Percentiles rank a stretch among this genome's conserved stretches.
phyloP scores from a whole-genome alignment of 495 filamentous ascomycete genomes.

The Barbatosphaeria neglecta region DNA sequence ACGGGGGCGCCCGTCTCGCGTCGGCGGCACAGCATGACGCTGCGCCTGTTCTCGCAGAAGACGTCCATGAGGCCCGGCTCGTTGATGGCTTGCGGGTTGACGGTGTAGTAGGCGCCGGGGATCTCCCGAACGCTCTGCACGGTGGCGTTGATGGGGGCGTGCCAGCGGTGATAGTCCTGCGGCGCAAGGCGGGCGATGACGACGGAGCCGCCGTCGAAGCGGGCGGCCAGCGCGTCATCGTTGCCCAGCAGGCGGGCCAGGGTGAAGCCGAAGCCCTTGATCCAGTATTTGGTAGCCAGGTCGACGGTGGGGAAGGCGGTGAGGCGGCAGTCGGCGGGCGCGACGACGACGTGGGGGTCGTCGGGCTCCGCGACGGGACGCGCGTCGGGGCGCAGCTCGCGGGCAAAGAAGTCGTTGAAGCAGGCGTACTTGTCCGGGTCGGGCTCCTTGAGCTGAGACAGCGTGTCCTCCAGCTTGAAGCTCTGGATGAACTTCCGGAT shows the following conservation, averaged over 20 bases:
- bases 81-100: conserved; percentile 37
- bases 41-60: conserved; percentile 31
- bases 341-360: conserved; percentile 18
- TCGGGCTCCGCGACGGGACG: conserved; percentile 24
- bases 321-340: conserved; percentile 30
- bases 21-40: conserved; percentile 25
- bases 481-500: conserved; percentile 29
- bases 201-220: conserved; percentile 27
- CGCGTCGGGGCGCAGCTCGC: conserved; percentile 21
- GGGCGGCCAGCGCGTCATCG: conserved; percentile 11
- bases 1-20: conserved; percentile 17
- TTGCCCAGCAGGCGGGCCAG: conserved; percentile 26
- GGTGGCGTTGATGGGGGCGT: conserved; percentile 28
- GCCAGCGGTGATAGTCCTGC: conserved; percentile 39
- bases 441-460: conserved; percentile 22
- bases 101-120: conserved; percentile 21
- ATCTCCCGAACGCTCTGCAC: conserved; percentile 22
- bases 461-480: conserved; percentile 17
- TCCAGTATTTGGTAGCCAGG: conserved; percentile 30
- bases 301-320: conserved; percentile 24
- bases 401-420: conserved; percentile 32
- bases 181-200: conserved; percentile 30
- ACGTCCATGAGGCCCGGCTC: conserved; percentile 28
- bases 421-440: conserved; percentile 17
- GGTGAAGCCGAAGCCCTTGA: conserved; percentile 32